Conservation (phyloP, 805 yeast species). For the Myxozyma mucilagina region DNA sequence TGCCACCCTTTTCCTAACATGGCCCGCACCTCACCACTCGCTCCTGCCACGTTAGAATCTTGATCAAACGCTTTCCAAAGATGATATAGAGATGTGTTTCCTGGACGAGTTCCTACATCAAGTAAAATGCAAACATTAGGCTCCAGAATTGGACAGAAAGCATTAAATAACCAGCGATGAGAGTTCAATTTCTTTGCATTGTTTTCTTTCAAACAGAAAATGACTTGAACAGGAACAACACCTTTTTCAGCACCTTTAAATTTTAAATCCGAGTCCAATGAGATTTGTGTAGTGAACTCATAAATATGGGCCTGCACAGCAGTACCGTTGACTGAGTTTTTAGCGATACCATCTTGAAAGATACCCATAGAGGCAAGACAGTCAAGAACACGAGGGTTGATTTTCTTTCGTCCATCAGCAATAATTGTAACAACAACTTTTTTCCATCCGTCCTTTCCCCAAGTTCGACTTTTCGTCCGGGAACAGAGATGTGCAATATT, state of each 20-base stretch:
- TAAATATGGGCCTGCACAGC: slow-evolving; percentile 91
- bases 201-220: slow-evolving; percentile 88
- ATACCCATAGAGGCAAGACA: slow-evolving; percentile 92
- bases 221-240: slow-evolving; percentile 89
- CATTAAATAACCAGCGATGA: slow-evolving; percentile 96
- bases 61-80: slow-evolving; percentile 97
- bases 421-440: slow-evolving; percentile 89
- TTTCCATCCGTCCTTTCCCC: slow-evolving; percentile 98
- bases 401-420: slow-evolving; percentile 91
- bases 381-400: slow-evolving; percentile 80
- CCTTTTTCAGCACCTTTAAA: slow-evolving; percentile 89
- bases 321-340: slow-evolving; percentile 87
- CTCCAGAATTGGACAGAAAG: slow-evolving; percentile 85
- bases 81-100: slow-evolving; percentile 81
- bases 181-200: slow-evolving; percentile 94
- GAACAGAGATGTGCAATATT: slow-evolving; percentile 85
- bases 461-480: slow-evolving; percentile 75
- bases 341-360: slow-evolving; percentile 95
- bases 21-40: slow-evolving; percentile 96
- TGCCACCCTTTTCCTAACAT: slow-evolving; percentile 88
- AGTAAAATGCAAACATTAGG: slow-evolving; percentile 87
- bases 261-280: slow-evolving; percentile 83
- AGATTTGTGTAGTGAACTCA: slow-evolving; percentile 94
- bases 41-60: slow-evolving; percentile 97
- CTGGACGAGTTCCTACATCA: slow-evolving; percentile 99